Base-by-base conservation (phyloP, 108 stramenopile genomes). In the Fragilaria radians region DNA sequence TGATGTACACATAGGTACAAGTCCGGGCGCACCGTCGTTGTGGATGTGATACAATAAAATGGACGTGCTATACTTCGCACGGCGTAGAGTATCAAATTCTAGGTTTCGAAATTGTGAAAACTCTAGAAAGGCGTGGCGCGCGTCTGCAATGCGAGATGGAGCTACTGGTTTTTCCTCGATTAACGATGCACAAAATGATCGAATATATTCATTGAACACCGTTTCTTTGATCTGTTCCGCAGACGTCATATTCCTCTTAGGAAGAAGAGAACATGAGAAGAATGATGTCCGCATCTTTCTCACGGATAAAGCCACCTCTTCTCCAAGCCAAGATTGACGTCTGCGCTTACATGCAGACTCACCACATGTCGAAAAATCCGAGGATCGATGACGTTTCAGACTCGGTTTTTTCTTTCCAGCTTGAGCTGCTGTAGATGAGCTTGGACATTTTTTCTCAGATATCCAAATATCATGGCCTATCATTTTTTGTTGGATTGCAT, bases 61-160 rank as follows among this genome's bases (percentile, higher is more conserved):
- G 36, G 76, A 59, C 19, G 81, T 77, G 52, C 82, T 82, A 66
- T 91, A 80, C 71, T 95, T 95, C 18, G 95, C 89, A 11, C 79
- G 72, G 25, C 91, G 84, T 11, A 95, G 63, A 28, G 90, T 86
- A 71, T 89, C 82, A 58, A 95, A 95, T 62, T 95, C 89, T 48
- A 83, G 76, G 70, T 86, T 69, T 5, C 83, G 66, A 52, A 57
- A 76, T 67, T 95, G 94, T 19, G 81, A 90, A 71, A 93, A 76
- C 60, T 90, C 88, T 30, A 95, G 66, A 0, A 76, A 46, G 11
- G 61, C 68, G 31, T 75, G 63, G 9, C 74, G 30, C 4, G 73
- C 60, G 42, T 73, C 74, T 19, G 66, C 57, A 30, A 80, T 65
- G 22, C 59, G 23, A 7, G 68, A 63, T 7, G 48, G 56, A 25